Base-by-base conservation (phyloP, 495 filamentous ascomycete genomes). In the Darksidea phi region DNA sequence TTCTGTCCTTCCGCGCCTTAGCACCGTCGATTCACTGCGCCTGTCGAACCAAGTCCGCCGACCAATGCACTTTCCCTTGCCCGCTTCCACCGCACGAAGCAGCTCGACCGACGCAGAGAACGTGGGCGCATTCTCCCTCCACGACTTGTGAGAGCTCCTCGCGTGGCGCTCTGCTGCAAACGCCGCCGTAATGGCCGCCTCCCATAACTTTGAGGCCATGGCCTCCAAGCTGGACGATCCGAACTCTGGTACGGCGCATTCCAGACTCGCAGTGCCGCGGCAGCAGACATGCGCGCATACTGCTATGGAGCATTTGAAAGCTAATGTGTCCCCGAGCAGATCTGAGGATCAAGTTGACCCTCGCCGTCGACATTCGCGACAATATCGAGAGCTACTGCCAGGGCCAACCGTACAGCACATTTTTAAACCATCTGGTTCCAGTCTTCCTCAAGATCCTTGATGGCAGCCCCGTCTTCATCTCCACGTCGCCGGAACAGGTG, bases 391-490 rank as follows among this genome's bases (percentile, higher is more conserved):
- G 82, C 53, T 83, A 84, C 63, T 86, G 79, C 72, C 81, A 81
- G 47, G 80, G 82, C 54, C 71, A 79, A 54, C 78, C 75, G 60
- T 97, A 97, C 71, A 76, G 82, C 17, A 74, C 77, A 34, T 97
- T 97, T 70, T 80, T 97, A 59, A 81, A 85, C 64, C 89, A 88
- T 75, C 75, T 97, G 65, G 86, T 96, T 76, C 95, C 95, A 13
- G 79, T 95, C n/a, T 90, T 97, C 75, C 80, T 90, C 71, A 84
- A 83, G 62, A 88, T 97, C 28, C 75, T 99, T 37, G 85, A 86
- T 70, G 90, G 91, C 32, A 87, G 87, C 57, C 90, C 90, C n/a
- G 86, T 95, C 37, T 96, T 97, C 73, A 87, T 90, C 61, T 95
- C 87, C 69, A 88, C 84, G 68, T 90, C 88, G 1, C 81, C 84